Conservation (phyloP, 805 yeast genomes). For the Deakozyma indianensis region DNA sequence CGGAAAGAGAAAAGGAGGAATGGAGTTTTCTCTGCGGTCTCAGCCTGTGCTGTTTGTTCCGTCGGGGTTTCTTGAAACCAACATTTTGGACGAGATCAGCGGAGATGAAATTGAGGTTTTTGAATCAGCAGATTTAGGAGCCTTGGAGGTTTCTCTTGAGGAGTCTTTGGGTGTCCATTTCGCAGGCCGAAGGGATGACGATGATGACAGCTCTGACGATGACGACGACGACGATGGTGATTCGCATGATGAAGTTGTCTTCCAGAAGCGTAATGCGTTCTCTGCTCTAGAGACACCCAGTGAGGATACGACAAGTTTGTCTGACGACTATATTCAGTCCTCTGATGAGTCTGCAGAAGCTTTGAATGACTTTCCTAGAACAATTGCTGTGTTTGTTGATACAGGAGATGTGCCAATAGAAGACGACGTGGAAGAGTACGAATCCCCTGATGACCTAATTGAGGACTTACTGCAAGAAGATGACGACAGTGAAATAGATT, state of each 20-base stretch:
- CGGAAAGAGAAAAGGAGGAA: not conserved
- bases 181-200: not conserved
- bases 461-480: not conserved
- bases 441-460: no score
- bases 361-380: no score
- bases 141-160: not conserved
- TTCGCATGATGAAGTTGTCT: not conserved
- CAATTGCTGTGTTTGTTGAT: no score
- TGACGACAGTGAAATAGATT: not conserved
- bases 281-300: no score
- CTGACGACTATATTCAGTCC: no score
- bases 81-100: not conserved
- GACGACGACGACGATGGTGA: not conserved
- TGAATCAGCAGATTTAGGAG: not conserved
- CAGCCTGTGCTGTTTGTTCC: slow-evolving; percentile 10
- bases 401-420: no score
- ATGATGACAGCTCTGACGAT: not conserved
- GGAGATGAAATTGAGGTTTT: not conserved
- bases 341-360: no score
- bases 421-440: no score
- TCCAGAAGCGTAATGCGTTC: not conserved
- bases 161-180: not conserved
- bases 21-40: slow-evolving; percentile 4
- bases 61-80: not conserved
- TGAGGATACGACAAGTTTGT: no score